phyloP scores from a whole-genome alignment of 2,329 filamentous ascomycete species.

The Neobulgaria alba region DNA sequence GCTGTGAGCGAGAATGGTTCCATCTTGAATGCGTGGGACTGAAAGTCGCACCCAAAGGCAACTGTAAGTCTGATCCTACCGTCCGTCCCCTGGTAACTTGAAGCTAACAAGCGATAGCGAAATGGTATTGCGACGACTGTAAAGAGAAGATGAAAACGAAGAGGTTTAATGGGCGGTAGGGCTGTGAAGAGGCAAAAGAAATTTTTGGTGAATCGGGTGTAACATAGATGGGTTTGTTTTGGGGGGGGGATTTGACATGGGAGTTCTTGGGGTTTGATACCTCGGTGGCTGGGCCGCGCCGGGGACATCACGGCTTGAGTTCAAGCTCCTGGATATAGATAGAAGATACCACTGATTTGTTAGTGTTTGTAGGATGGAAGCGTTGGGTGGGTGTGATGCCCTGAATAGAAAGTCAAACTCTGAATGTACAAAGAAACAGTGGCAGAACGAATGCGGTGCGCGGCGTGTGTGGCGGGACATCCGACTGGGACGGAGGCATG shows the following conservation, averaged over 20 bases:
- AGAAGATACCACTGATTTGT: not conserved
- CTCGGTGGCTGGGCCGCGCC: not conserved
- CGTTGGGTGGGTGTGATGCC: not conserved
- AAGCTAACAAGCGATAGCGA: slow-evolving; percentile 17
- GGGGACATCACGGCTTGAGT: not conserved
- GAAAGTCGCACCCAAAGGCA: slow-evolving; percentile 64
- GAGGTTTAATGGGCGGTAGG: slow-evolving; percentile 21
- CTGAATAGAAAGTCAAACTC: no score
- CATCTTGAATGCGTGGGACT: slow-evolving; percentile 75
- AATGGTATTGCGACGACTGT: slow-evolving; percentile 29
- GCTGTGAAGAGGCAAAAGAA: not conserved
- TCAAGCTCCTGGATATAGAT: slow-evolving; percentile 4
- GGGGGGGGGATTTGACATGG: not conserved
- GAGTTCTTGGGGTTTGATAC: slow-evolving; percentile 4
- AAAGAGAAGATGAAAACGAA: slow-evolving; percentile 24
- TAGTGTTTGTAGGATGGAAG: not conserved
- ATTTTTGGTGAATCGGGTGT: not conserved
- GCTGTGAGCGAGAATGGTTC: slow-evolving; percentile 73
- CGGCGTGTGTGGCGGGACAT: no score
- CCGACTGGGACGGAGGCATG: no score
- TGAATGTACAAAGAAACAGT: no score
- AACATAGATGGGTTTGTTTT: not conserved
- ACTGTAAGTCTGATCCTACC: slow-evolving; percentile 25
- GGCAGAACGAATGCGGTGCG: no score
- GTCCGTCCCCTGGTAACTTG: not conserved